Conservation (phyloP, 2,329 filamentous ascomycete species). For the Claviceps sp. region DNA sequence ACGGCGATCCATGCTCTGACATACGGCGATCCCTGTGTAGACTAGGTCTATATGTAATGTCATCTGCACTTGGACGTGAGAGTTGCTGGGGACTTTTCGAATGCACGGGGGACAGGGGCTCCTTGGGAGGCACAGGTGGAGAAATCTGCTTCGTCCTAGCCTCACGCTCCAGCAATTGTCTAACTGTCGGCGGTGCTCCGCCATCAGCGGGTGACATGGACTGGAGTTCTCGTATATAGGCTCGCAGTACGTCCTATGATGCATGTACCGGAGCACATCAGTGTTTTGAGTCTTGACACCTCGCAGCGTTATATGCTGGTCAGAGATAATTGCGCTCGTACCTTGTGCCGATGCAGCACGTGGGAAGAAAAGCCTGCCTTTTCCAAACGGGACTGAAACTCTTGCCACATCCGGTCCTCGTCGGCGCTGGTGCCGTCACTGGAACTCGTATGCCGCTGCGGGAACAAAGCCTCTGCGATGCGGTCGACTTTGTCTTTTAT, state of each 20-base stretch:
- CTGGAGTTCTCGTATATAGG: constrained; percentile 48
- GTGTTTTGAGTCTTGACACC: not conserved
- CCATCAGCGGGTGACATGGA: constrained; percentile 30
- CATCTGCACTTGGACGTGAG: constrained; percentile 18
- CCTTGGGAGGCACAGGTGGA: constrained; percentile 7
- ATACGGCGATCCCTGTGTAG: constrained; percentile 25
- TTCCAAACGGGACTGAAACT: constrained; percentile 44
- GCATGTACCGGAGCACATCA: too few relatives aligned
- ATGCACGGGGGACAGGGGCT: constrained; percentile 16
- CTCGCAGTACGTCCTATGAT: constrained; percentile 40
- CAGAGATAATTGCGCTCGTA: constrained; percentile 18
- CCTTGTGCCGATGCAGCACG: constrained; percentile 43
- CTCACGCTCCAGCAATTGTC: constrained; percentile 37
- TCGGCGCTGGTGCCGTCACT: constrained; percentile 25
- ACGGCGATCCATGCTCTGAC: constrained; percentile 19
- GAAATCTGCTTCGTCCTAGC: constrained; percentile 15
- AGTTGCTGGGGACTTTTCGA: constrained; percentile 20
- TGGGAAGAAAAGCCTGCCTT: constrained; percentile 44
- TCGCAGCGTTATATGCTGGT: not conserved
- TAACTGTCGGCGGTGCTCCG: constrained; percentile 34
- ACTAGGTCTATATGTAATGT: constrained; percentile 28
- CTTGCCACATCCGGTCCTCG: constrained; percentile 42
- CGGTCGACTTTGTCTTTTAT: constrained; percentile 49
- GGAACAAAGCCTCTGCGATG: constrained; percentile 39
- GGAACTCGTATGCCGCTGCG: constrained; percentile 21